Conservation (phyloP, 2,329 filamentous ascomycete genomes). For the Penicillium sp. region DNA sequence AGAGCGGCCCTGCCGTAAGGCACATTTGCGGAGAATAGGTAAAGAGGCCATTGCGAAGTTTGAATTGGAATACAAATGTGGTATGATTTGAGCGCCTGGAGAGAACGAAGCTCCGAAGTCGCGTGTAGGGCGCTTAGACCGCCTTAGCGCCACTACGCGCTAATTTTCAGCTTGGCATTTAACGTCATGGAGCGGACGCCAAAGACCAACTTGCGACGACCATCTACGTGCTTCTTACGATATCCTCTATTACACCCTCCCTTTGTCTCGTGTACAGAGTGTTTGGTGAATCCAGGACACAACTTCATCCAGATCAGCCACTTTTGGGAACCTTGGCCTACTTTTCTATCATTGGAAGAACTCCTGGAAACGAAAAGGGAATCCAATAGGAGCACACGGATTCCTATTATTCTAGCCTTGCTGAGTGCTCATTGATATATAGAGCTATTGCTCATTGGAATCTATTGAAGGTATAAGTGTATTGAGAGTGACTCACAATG, state of each 20-base stretch:
- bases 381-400: not conserved
- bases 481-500: conserved; percentile 55
- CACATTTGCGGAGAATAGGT: conserved; percentile 22
- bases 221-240: conserved; percentile 20
- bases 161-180: conserved; percentile 32
- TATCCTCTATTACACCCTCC: conserved; percentile 13
- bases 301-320: not conserved
- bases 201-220: conserved; percentile 25
- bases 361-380: conserved; percentile 1
- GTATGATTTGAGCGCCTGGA: not conserved
- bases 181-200: conserved; percentile 33
- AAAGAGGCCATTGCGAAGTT: conserved; percentile 25
- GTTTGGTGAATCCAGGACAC: not conserved
- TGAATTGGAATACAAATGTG: not conserved
- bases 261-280: conserved; percentile 13
- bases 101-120: not conserved
- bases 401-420: not conserved
- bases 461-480: not conserved
- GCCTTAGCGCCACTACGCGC: conserved; percentile 31
- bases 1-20: conserved; percentile 15
- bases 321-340: not conserved
- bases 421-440: not conserved
- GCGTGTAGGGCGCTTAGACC: conserved; percentile 1
- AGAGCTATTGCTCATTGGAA: not conserved
- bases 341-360: not conserved